Evolutionary conservation across 2,329 filamentous ascomycete species (phyloP), one percentile per base, ranked within the genome.

Genomic region (Endothia cerciana): DNA sequence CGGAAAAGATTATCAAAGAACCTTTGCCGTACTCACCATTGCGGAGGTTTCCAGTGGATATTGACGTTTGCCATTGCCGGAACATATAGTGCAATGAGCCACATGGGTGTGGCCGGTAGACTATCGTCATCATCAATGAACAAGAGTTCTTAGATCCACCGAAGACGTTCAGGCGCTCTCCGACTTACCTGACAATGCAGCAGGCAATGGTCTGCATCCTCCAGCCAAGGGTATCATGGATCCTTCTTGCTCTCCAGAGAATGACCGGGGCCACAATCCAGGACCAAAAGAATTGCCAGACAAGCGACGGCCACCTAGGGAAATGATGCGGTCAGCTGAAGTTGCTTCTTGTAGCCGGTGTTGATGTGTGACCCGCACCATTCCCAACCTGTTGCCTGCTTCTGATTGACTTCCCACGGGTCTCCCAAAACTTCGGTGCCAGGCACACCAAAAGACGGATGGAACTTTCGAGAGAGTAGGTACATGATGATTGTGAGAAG

Each of bases 211-310:
- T 91, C 73, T 90, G 88, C 6, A 84, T 72, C 13, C 87, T 81
- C 89, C 89, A 91, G 64, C 87, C 85, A 71, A 90, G 86, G 7
- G 87, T 88, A 72, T 91, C 89, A 38, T 81, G 81, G 70, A 91
- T 86, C 28, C 81, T 77, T 8, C 87, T 82, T 45, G 88, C 83
- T 70, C 84, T 82, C 82, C 84, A 90, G 4, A 91, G 81, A 68
- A 89, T 80, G 71, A 84, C 79, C 25, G 88, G 87, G 3, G 87
- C 87, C 66, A 87, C 82, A 55, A 87, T 73, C 82, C 85, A 89
- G 17, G 86, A 82, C 87, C 87, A 90, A 65, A 87, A 76, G 61
- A 88, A 80, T 70, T 89, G 87, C 87, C 87, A 90, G 62, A 88
- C 79, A 55, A 88, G 82, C 0, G 86, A 88, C 0, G 87, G 86